Base-by-base conservation (phyloP, 345 rosid species). In the Dimocarpus longan region DNA sequence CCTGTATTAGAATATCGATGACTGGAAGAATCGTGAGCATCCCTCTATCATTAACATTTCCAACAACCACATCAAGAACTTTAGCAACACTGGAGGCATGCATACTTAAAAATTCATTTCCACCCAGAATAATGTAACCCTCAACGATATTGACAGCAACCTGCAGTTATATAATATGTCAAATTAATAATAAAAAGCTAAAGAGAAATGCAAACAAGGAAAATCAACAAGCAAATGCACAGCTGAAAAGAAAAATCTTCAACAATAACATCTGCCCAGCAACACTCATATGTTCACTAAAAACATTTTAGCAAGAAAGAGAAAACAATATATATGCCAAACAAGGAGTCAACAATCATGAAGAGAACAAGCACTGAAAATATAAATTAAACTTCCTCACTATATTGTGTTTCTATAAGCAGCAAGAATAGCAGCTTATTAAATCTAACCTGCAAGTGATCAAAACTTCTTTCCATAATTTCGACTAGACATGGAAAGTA, bases 1-100 rank as follows among this genome's bases (percentile, higher is more conserved):
- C 99, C 99, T 96, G 97, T 79, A 96, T 84, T 74, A 94, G 89
- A 79, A 92, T 80, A 86, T 94, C 98, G 79, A 96, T 86, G 81
- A 94, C 93, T 62, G 99, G 99, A 82, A 94, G 91, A 75, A 86
- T 82, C 71, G 97, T 84, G 78, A 88, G 90, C 79, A 96, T 85
- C 66, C 99, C 99, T 79, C 81, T 85, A 79, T 96, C 93, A 69
- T 93, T 94, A 68, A 96, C 98, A 89, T 93, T 96, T 85, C 94
- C 99, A 63, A 96, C 93, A 76, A 96, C 87, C 76, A 94, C 84
- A 87, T 96, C 97, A 79, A 96, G 94, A 84, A 96, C 90, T 82
- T 90, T 94, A 71, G 98, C 97, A 64, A 96, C 90, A 80, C 69
- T 88, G 81, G 98, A 83, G 81, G 95, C 91, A 80, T 96, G 97